Evolutionary conservation across 306 rosid genomes (phyloP), one percentile per base, ranked within the genome.

Genomic region (Lupinus albus): DNA sequence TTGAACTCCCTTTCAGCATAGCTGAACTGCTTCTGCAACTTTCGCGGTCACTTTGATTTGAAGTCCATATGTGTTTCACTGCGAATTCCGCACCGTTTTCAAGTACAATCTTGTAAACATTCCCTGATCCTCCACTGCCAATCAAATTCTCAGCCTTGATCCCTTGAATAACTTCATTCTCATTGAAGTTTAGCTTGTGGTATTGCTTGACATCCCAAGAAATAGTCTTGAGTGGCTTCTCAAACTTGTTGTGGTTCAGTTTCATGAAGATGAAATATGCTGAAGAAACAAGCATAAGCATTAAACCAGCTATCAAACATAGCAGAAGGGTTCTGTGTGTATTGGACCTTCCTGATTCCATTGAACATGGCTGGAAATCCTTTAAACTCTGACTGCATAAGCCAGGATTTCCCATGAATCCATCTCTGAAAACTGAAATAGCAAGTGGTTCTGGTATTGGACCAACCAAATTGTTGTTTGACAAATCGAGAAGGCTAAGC

Each of bases 121-220:
- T 84, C 51, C 97, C 97, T 2, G 97, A 92, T 59, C 97, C 97
- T 59, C 97, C 97, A 70, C 79, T 89, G 1, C 96, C 97, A 17
- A 92, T 87, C 76, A 87, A 53, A 36, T 85, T 92, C 73, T 84
- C 89, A 7, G 77, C 64, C 75, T 78, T 85, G 60, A 92, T 54
- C 8, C 87, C 83, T 6, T 87, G 79, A 33, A 87, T 62, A 17
- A 92, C 72, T 51, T 89, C 97, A 17, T 67, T 79, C 74, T 92
- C 95, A 7, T 84, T 76, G 80, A 92, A 84, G 83, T 76, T 79
- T 1, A 92, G 17, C 48, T 81, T n/a, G 25, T 73, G 96, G 74
- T 85, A 92, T 8, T 74, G 81, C 85, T 84, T 89, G 86, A 92
- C 72, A 53, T 83, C 67, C 97, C 97, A 92, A 28, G 91, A 84